Base-by-base conservation (phyloP, 192 early-diverging fungal genomes). In the Backusella tuberculispora region DNA sequence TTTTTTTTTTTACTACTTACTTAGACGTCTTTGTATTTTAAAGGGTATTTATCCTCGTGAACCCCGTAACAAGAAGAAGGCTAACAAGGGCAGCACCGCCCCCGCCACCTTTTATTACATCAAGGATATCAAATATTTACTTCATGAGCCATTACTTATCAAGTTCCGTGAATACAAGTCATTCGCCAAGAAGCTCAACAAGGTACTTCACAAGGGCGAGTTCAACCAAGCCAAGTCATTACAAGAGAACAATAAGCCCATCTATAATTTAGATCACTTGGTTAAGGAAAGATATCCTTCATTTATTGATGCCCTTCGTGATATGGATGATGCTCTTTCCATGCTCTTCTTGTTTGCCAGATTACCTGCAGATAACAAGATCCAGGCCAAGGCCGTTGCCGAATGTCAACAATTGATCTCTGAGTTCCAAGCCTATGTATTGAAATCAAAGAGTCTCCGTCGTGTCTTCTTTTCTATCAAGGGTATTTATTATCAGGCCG, bases 401-500 rank as follows among this genome's bases (percentile, higher is more conserved):
- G 88, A 91, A 65, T 97, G 95, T 83, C 94, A 92, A 74, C 86
- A 91, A 7, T 79, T 98, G 74, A 84, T 90, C n/a, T 88, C 89
- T 37, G 97, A 99, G 85, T 99, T 98, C 83, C 95, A 96, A 83
- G 93, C 95, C 79, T 97, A 96, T 75, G 86, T 98, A 6, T 88
- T 97, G 73, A 85, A 90, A 60, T 85, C 92, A 45, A 87, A 90
- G 64, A 84, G 88, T 71, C 83, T 99, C 69, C 92, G 92, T 69
- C 96, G 95, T 81, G 90, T 91, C 34, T 99, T 99, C 81, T 84
- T 99, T 63, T 96, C 95, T 13, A 98, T 99, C 90, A 99, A 99
- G 87, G 98, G 98, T 64, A 98, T 99, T 81, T 99, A 99, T 85
- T 99, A 98, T 84, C 96, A 98, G 86, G 96, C 94, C n/a, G 96